These are phyloP conservation scores for Aspergillus asperescens DNA, from an alignment of 495 filamentous ascomycete species.

Conservation along the genomic window DNA sequence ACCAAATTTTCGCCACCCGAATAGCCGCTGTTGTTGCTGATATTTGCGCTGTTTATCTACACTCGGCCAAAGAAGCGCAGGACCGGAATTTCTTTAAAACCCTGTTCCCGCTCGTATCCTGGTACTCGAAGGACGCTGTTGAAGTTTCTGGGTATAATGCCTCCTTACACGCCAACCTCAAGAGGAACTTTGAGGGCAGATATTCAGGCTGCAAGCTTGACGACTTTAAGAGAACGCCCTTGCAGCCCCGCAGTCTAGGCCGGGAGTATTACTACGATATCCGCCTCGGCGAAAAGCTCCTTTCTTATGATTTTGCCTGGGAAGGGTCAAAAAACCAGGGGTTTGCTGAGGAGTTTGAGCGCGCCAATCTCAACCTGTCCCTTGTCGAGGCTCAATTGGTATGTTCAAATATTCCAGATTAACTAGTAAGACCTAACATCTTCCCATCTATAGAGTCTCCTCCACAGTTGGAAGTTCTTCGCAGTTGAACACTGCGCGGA, in stretches of 20 bases:
- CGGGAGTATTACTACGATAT: conserved; percentile 77
- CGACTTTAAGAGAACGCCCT: conserved; percentile 69
- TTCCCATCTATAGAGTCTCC: conserved; percentile 52
- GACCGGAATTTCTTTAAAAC: conserved; percentile 59
- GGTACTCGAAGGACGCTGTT: conserved; percentile 69
- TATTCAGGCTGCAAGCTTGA: conserved; percentile 64
- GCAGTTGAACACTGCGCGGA: conserved; percentile 75
- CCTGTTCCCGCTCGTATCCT: conserved; percentile 67
- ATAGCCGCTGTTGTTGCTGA: conserved; percentile 80
- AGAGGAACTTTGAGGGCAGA: conserved; percentile 73
- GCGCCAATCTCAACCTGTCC: conserved; percentile 84
- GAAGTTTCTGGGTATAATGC: conserved; percentile 70
- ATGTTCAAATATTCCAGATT: conserved; percentile 32
- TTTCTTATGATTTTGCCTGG: conserved; percentile 76
- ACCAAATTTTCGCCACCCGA: conserved; percentile 54
- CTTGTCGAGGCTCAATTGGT: conserved; percentile 87
- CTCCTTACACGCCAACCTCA: conserved; percentile 78
- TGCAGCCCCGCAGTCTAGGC: conserved; percentile 60
- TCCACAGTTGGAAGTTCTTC: conserved; percentile 85
- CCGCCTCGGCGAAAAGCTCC: conserved; percentile 62
- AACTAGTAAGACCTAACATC: conserved; percentile 5
- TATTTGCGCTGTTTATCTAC: conserved; percentile 85
- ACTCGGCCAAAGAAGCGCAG: conserved; percentile 69
- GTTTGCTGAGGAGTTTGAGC: conserved; percentile 71
- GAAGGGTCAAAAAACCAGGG: conserved; percentile 59